Evolutionary conservation across 73 alveolate genomes (phyloP).

Genomic region (Tetrahymena malaccensis): DNA sequence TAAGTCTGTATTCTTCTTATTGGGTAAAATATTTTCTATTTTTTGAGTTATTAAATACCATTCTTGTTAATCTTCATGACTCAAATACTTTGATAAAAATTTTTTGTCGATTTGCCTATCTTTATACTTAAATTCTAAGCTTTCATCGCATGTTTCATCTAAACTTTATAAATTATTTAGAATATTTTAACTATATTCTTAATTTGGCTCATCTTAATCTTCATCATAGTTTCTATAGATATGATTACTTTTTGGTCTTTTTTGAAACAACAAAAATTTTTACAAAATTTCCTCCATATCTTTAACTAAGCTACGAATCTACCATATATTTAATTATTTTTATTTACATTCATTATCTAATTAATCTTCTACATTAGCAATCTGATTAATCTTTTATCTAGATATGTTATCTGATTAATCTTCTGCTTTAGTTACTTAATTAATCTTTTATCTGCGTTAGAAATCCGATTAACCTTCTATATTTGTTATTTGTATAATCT

Average conservation of each 20-base stretch:
- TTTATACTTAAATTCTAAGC: not conserved
- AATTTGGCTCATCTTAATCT: not conserved
- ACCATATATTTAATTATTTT: not conserved
- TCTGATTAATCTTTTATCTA: no score
- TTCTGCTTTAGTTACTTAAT: no score
- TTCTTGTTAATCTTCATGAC: not conserved
- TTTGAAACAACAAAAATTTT: not conserved
- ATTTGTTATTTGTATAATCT: no score
- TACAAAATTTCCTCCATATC: not conserved
- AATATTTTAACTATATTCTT: not conserved
- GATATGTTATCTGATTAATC: no score
- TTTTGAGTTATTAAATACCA: not conserved
- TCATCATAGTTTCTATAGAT: not conserved
- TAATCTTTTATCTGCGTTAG: no score
- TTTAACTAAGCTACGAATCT: not conserved
- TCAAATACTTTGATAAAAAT: no score
- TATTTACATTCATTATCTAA: no score
- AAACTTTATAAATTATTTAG: not conserved
- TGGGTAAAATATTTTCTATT: not conserved
- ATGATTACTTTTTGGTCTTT: not conserved
- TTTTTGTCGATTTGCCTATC: not conserved
- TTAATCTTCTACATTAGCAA: no score
- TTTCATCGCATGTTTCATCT: not conserved
- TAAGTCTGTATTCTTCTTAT: not conserved
- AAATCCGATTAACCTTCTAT: no score